Base-by-base conservation (phyloP, 2,329 filamentous ascomycete genomes). In the Microsporum audouinii region DNA sequence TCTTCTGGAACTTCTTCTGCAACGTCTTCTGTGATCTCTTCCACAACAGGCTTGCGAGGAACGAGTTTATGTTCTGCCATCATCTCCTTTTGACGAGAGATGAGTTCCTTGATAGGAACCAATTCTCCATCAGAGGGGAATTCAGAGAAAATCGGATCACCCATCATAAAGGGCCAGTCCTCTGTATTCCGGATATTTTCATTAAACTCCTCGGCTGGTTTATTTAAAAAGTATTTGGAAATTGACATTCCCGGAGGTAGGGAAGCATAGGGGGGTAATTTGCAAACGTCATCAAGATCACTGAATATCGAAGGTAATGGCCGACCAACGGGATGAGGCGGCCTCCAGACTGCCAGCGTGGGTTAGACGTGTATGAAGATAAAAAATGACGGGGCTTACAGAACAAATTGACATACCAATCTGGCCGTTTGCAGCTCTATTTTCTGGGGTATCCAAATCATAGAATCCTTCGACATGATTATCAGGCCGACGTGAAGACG, bases 91-190 rank as follows among this genome's bases (percentile, higher is more conserved):
- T 75, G 73, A 58, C 74, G 71, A 7, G 71, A 66, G 43, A 76
- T 71, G 31, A 78, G 74, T 27, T 79, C 74, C 41, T 75, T 71
- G 51, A 80, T 63, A 2, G 76, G 69, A 39, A 81, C 67, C 10
- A 78, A 64, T 4, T 72, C 68, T 61, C 72, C 72, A n/a, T 76
- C 68, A 2, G 68, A 69, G 1, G 72, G 69, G 58, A 81, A 79
- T 3, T 77, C 72, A 4, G 73, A 70, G 63, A 81, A 82, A 14
- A 79, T 76, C 1, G 79, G 75, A 61, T 81, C 79, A 59, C 77
- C 69, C 65, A 77, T 77, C 58, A 80, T 72, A n/a, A 72, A 71
- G 2, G 76, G 67, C 80, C 80, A 82, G 27, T 75, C 71, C 41
- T 78, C 74, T 0, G 78, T 80, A 62, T 81, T 75, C 60, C 77